Evolutionary conservation across 169 alveolate genomes (phyloP).

Genomic region (Theileria annulata): DNA sequence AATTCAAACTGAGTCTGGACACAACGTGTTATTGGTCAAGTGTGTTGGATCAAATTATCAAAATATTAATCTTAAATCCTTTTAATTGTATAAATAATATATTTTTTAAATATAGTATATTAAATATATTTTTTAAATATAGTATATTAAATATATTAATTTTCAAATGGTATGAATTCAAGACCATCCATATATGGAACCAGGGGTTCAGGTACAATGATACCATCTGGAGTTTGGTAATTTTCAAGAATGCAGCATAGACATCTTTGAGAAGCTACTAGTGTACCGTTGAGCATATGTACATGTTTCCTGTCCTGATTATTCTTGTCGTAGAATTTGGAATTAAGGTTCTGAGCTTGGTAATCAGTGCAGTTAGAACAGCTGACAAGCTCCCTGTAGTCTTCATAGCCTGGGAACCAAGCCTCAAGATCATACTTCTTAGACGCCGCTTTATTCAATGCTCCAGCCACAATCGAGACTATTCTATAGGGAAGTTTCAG

Average conservation of each 20-base stretch:
- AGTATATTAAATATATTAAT: neutral
- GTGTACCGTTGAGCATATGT: conserved; percentile 98
- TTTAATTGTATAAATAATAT: no score
- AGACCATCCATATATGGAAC: conserved; percentile 89
- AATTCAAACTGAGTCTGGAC: conserved; percentile 17
- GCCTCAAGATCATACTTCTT: conserved; percentile 99
- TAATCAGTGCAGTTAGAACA: conserved; percentile 99
- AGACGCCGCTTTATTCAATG: conserved; percentile 99
- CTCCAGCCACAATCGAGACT: conserved; percentile 97
- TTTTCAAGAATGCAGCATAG: conserved; percentile 95
- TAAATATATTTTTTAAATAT: neutral
- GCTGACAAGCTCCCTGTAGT: conserved; percentile 96
- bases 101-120: neutral
- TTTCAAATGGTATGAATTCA: conserved; percentile 83
- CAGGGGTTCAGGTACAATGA: conserved; percentile 90
- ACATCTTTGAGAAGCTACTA: conserved; percentile 97
- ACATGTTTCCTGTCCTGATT: conserved; percentile 79
- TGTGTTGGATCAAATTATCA: conserved; percentile 62
- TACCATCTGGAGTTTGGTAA: conserved; percentile 93
- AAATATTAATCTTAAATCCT: conserved; percentile 37
- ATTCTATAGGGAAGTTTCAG: conserved; percentile 95
- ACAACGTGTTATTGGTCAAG: conserved; percentile 22
- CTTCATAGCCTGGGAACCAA: conserved; percentile 98
- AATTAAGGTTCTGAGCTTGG: conserved; percentile 82
- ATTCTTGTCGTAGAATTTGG: conserved; percentile 64